Base-by-base conservation (phyloP, 352 stramenopile genomes). In the Globisporangium spinosum region DNA sequence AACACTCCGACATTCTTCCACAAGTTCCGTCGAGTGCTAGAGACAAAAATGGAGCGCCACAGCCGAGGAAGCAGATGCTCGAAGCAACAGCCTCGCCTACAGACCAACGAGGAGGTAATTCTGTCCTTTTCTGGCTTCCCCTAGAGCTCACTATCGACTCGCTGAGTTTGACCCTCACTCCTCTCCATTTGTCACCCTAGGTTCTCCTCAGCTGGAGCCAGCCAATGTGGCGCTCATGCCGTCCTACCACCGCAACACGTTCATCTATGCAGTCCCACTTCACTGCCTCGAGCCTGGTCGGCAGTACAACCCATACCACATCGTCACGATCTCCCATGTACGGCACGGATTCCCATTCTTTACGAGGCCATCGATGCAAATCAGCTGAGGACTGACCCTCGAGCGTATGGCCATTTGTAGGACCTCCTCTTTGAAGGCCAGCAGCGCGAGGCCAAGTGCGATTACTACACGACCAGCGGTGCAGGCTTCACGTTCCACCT, bases 391-490 rank as follows among this genome's bases (percentile, higher is more conserved):
- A n/a, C 40, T 47, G 7, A n/a, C 12, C 2, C 7, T 45, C 13
- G 13, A 1, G 40, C 3, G 6, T 47, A 17, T 45, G 4, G 22
- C 2, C 13, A n/a, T n/a, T 9, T 5, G 7, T 20, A 66, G 61
- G 61, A 66, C n/a, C 10, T 47, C 22, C 29, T 51, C 1, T 67
- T 59, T 35, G 27, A 15, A 17, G 76, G 65, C 68, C 62, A 84
- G 70, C 57, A 67, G 27, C 47, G 74, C 27, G 58, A 76, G 12
- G 76, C 76, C 17, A 69, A 71, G 23, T 90, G 63, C 59, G 85
- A 91, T 58, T 93, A 84, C 68, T 93, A 93, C 76, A 91, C 84
- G 0, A 75, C 91, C 45, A 90, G 81, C 60, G 55, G 64, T 9
- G 58, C 69, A 2, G 83, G 80, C 0, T 86, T 90, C 62, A 88